These are phyloP conservation scores for Sisymbrium altissimum DNA, from an alignment of 345 rosid genomes.

Conservation along the genomic window DNA sequence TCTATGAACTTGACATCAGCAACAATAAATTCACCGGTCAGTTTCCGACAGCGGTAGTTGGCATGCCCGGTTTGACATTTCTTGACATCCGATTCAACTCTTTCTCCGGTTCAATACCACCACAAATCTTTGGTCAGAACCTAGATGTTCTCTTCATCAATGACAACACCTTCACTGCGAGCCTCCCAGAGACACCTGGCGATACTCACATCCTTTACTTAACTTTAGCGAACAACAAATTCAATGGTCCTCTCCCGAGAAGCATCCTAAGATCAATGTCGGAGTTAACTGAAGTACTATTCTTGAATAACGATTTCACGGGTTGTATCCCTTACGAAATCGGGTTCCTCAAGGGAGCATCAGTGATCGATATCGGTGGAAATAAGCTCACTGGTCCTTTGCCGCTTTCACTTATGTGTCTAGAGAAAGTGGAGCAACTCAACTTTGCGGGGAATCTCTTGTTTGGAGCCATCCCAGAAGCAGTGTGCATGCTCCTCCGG, in stretches of 20 bases:
- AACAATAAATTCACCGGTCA: conserved; percentile 73
- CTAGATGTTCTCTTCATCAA: conserved; percentile 71
- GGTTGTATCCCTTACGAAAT: conserved; percentile 79
- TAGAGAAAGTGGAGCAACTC: conserved; percentile 63
- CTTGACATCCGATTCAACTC: conserved; percentile 72
- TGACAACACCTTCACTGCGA: conserved; percentile 53
- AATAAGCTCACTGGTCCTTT: conserved; percentile 67
- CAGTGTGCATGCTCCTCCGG: conserved; percentile 43
- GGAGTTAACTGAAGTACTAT: conserved; percentile 52
- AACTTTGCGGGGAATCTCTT: conserved; percentile 64
- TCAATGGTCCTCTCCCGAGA: conserved; percentile 66
- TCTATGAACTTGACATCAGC: conserved; percentile 84
- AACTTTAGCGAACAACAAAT: conserved; percentile 76
- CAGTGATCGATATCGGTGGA: conserved; percentile 56
- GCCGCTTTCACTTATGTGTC: conserved; percentile 55
- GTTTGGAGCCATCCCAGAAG: conserved; percentile 67
- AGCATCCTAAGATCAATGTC: conserved; percentile 55
- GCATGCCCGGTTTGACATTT: conserved; percentile 52
- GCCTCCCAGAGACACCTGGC: conserved; percentile 49
- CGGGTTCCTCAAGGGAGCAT: conserved; percentile 54
- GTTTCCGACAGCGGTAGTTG: conserved; percentile 58
- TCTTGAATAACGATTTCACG: conserved; percentile 59
- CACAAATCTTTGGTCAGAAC: conserved; percentile 55
- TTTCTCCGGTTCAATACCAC: conserved; percentile 70
- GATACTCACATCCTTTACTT: conserved; percentile 45